A percentile compares a stretch with the other conserved stretches of the same genome.
phyloP scores from a whole-genome alignment of 305 asterid genomes.

The Caryopteris hybrid region DNA sequence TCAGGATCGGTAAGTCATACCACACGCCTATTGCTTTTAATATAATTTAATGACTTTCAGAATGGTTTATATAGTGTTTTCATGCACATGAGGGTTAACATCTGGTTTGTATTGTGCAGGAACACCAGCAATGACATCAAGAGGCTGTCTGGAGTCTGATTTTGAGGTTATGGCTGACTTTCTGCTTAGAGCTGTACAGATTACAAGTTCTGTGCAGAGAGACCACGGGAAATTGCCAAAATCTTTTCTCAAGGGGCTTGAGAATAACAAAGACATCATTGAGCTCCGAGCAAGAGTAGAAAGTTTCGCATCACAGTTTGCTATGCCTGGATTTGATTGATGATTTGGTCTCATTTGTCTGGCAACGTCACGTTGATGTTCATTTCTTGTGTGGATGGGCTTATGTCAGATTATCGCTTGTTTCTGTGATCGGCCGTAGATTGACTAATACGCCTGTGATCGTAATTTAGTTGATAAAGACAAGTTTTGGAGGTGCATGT shows the following conservation, averaged over 20 bases:
- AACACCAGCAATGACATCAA: constrained; percentile 97
- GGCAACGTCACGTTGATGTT: background rate
- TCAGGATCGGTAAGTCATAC: constrained; percentile 73
- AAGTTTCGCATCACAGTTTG: constrained; percentile 78
- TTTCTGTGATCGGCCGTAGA: background rate
- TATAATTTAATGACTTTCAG: background rate
- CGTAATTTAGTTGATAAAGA: too few species aligned
- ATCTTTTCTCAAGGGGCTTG: constrained; percentile 70
- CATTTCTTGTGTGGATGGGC: background rate
- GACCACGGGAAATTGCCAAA: constrained; percentile 75
- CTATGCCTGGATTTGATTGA: constrained; percentile 81
- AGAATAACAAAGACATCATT: constrained; percentile 68
- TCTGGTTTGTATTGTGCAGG: constrained; percentile 36
- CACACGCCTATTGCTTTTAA: background rate
- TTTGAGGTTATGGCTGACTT: constrained; percentile 82
- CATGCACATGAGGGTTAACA: background rate
- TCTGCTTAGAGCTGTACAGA: constrained; percentile 79
- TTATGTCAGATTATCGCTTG: background rate
- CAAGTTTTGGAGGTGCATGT: constrained; percentile 4
- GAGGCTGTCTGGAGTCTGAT: constrained; percentile 92
- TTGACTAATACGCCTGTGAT: too few species aligned
- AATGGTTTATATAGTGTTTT: background rate
- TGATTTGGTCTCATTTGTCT: constrained; percentile 14
- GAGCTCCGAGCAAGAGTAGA: constrained; percentile 82
- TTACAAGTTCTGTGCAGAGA: constrained; percentile 68